Base-by-base conservation (phyloP, 345 rosid genomes). In the Fremontodendron californicum region DNA sequence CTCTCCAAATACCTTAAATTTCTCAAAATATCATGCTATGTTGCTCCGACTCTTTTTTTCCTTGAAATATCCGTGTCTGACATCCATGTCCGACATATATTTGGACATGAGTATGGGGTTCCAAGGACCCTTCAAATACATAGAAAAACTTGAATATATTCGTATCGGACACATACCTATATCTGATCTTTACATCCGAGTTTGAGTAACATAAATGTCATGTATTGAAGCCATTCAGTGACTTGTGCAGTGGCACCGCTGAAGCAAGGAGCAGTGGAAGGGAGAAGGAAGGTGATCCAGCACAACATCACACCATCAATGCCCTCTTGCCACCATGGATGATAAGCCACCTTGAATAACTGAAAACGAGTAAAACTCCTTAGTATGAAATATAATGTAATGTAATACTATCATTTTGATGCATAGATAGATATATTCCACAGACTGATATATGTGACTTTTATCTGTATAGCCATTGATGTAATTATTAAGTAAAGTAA, bases 291-390 rank as follows among this genome's bases (percentile, higher is more conserved):
- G 66, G 69, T 9, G 73, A 27, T 70, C 31, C 75, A 0, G 57
- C 72, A 19, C 82, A 79, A 18, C 55, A 75, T 13, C 81, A 73
- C 18, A 9, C 52, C 4, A 73, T 57, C 13, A 83, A 81, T 51
- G 66, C 78, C 12, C 67, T 84, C 60, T 78, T 88, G 79, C 91
- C 91, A n/a, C 72, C 90, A 42, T 90, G 93, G 93, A 84, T 90
- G 93, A 79, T 86, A 60, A 63, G 81, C 79, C 82, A 77, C 67
- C 71, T 79, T 29, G 78, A 79, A 10, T 81, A 81, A 27, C 81
- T 39, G 57, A 45, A 46, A 3, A 79, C 42, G 3, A 27, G n/a
- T 12, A 75, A 19, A 31, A 16, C 13, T 48, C 52, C 33, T 19
- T 51, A 33, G 4, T 52, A 72, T 35, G 16, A n/a, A n/a, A n/a